Evolutionary conservation across 2,329 filamentous ascomycete genomes (phyloP), one percentile per base, ranked within the genome.

Genomic region (Xylariaceae sp.): DNA sequence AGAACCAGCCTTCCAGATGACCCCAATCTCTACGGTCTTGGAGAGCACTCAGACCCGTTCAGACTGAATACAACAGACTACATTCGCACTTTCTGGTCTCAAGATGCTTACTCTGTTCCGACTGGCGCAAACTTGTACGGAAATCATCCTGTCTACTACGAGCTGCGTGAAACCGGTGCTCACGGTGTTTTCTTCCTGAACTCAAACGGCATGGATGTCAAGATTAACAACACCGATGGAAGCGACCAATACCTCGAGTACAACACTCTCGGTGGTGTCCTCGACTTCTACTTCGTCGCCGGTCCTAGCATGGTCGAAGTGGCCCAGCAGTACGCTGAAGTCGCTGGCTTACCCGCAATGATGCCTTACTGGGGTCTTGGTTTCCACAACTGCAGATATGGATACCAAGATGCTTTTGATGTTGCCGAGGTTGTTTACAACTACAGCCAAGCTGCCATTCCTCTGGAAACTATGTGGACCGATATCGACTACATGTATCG

Each of bases 171-270:
- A 6, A 61, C 65, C 49, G 72, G 83, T 63, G 71, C 85, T 54
- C 66, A 89, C 72, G 77, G 86, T 16, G 87, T 89, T 3, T 86
- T 89, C 65, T 72, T 90, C 19, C 70, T 88, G 57, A 90, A 89
- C 68, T 86, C 83, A 12, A 87, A 89, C 61, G 87, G 82, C 33
- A 91, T 91, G 84, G 87, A 92, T 54, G 77, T 92, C 66, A 86
- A 86, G 60, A 84, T 92, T 66, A 80, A 90, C 65, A 80, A 83
- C 56, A 81, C 80, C 1, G 70, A 74, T 5, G 68, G 75, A 19
- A 74, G 77, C 7, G 76, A 80, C 6, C 84, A 92, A 65, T 90
- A 86, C 52, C 78, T 94, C 5, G 87, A 92, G 69, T 94, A 92
- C 72, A 90, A 92, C 66, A 82, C 83, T 1, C 76, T 93, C 0